A percentile compares a stretch with the other conserved stretches of the same genome.
Evolutionary conservation across 441 rosid species (phyloP).

Genomic region (Lepidium campestre): DNA sequence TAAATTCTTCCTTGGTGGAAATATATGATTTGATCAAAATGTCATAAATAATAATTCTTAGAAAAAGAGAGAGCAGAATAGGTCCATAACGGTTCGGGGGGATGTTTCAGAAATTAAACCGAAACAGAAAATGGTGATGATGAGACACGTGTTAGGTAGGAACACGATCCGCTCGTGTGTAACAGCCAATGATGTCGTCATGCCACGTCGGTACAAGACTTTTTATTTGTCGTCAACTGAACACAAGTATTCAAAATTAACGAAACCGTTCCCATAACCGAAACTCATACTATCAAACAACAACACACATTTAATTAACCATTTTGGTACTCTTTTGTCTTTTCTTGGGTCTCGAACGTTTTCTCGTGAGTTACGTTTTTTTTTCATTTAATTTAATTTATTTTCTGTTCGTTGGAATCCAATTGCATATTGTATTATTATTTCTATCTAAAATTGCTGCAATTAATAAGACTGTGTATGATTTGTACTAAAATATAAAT

Average conservation of each 20-base stretch:
- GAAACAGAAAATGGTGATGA: conserved; percentile 14
- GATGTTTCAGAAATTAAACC: too few relatives aligned
- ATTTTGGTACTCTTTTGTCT: conserved; percentile 12
- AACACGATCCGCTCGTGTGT: conserved; percentile 31
- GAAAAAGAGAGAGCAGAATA: neutral
- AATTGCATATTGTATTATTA: too few relatives aligned
- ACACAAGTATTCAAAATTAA: conserved; percentile 23
- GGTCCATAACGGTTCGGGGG: conserved; percentile 26
- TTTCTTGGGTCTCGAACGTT: conserved; percentile 17
- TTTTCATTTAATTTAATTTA: neutral
- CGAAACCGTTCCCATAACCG: conserved; percentile 32
- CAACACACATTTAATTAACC: conserved; percentile 11
- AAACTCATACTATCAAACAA: conserved; percentile 28
- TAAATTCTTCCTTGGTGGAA: neutral
- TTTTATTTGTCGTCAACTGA: neutral
- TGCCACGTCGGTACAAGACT: conserved; percentile 17
- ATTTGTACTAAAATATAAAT: neutral
- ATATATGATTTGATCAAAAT: neutral
- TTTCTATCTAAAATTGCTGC: neutral
- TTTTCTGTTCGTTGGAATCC: too few relatives aligned
- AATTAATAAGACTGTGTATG: neutral
- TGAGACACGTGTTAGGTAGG: conserved; percentile 26
- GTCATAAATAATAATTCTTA: neutral
- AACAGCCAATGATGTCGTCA: conserved; percentile 27
- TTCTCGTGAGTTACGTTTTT: neutral